Conservation (phyloP, 805 yeast species). For the Pichia occidentalis region DNA sequence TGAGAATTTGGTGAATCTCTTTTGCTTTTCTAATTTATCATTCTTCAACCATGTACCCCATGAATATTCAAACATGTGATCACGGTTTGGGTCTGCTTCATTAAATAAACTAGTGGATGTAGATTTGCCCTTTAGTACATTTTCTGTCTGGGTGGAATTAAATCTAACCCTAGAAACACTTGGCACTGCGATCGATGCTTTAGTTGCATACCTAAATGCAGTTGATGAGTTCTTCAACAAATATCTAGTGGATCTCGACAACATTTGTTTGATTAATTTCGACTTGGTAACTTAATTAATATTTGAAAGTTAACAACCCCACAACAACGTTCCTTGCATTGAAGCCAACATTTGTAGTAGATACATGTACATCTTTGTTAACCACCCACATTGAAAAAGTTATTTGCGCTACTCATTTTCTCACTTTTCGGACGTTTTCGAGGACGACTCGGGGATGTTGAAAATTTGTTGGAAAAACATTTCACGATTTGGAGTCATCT, state of each 20-base stretch:
- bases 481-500: too few species aligned
- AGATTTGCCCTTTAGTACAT: conserved; percentile 1
- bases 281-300: too few species aligned
- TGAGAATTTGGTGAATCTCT: conserved; percentile 75
- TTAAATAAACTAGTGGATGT: conserved; percentile 13
- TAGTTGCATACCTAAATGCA: neutral
- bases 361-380: too few species aligned
- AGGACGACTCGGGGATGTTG: too few species aligned
- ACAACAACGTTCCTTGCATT: too few species aligned
- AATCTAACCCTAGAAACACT: conserved; percentile 4
- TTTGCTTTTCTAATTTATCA: conserved; percentile 65
- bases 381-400: too few species aligned
- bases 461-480: too few species aligned
- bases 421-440: too few species aligned
- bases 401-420: too few species aligned
- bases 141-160: neutral
- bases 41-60: conserved; percentile 95
- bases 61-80: conserved; percentile 68
- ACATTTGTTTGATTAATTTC: conserved; percentile 2
- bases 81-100: conserved; percentile 15
- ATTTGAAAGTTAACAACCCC: too few species aligned
- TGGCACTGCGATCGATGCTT: neutral
- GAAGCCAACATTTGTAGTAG: too few species aligned
- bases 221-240: neutral
- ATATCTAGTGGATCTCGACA: conserved; percentile 4